Percentiles rank a stretch among this genome's conserved stretches.
phyloP scores from a whole-genome alignment of 305 asterid species.

The Andrographis paniculata region DNA sequence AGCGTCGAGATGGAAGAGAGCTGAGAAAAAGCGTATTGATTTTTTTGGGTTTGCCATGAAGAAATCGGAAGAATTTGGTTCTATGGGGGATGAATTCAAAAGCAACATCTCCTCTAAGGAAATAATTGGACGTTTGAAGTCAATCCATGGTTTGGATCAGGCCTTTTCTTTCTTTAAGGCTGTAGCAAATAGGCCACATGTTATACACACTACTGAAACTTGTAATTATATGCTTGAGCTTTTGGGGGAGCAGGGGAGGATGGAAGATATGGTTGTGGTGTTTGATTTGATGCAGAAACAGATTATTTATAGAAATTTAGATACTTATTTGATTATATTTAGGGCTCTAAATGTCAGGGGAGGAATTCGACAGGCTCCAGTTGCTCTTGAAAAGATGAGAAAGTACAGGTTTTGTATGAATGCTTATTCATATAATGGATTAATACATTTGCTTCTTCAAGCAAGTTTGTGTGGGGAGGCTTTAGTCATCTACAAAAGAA shows the following conservation, averaged over 20 bases:
- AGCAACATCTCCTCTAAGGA: conserved; percentile 49
- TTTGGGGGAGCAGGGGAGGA: conserved; percentile 49
- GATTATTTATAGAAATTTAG: conserved; percentile 66
- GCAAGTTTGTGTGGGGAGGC: conserved; percentile 71
- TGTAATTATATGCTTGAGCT: conserved; percentile 88
- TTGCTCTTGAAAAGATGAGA: conserved; percentile 74
- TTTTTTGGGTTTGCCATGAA: conserved; percentile 36
- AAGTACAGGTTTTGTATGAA: conserved; percentile 57
- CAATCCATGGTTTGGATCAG: conserved; percentile 36
- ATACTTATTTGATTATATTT: conserved; percentile 73
- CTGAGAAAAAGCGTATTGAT: conserved; percentile 26
- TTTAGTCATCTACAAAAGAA: conserved; percentile 51
- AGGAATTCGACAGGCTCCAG: conserved; percentile 58
- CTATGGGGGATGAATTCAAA: conserved; percentile 22
- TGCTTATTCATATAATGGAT: conserved; percentile 88
- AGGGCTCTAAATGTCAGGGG: conserved; percentile 60
- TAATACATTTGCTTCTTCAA: conserved; percentile 83
- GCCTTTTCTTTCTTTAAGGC: conserved; percentile 55
- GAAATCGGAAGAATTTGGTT: conserved; percentile 36
- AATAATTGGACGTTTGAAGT: conserved; percentile 51
- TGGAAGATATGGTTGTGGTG: conserved; percentile 63
- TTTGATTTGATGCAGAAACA: conserved; percentile 90
- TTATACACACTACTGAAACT: conserved; percentile 72
- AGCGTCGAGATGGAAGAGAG: conserved; percentile 34
- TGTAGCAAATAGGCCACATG: conserved; percentile 42